phyloP scores from a whole-genome alignment of 2,329 filamentous ascomycete species.

The Colletotrichum somersetense region DNA sequence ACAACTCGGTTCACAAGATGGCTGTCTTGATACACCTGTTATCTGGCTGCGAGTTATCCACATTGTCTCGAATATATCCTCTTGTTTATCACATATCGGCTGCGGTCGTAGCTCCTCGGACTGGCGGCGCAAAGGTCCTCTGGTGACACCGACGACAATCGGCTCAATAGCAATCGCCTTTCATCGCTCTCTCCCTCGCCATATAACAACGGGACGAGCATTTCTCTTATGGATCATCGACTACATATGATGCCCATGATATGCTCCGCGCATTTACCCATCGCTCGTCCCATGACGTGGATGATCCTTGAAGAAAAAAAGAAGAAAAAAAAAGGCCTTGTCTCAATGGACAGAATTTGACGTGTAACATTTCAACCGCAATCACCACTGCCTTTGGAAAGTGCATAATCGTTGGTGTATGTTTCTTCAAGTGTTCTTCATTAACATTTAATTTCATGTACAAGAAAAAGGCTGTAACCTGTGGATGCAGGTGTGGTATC shows the following conservation, averaged over 20 bases:
- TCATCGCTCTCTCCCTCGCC: no score
- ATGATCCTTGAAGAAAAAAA: no score
- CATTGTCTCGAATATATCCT: not conserved
- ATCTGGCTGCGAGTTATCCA: not conserved
- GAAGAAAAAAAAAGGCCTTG: no score
- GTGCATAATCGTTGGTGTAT: not conserved
- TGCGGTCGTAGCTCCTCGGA: no score
- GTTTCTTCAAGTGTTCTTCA: not conserved
- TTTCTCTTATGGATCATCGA: no score
- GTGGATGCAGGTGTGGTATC: conserved; percentile 37
- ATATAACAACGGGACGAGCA: no score
- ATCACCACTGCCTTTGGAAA: not conserved
- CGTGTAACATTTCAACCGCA: no score
- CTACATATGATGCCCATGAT: no score
- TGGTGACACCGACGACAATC: not conserved
- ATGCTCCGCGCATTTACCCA: no score
- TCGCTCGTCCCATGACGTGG: no score
- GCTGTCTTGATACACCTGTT: not conserved
- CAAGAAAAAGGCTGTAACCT: conserved; percentile 17
- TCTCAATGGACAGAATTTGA: not conserved
- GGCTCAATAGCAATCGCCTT: not conserved
- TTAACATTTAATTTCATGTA: conserved; percentile 22
- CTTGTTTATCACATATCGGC: not conserved
- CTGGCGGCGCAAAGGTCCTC: no score
- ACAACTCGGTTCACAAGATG: not conserved